Evolutionary conservation across 208 protist species (phyloP), one percentile per base, ranked within the genome.

Genomic region (Trypanosomatidae sp.): DNA sequence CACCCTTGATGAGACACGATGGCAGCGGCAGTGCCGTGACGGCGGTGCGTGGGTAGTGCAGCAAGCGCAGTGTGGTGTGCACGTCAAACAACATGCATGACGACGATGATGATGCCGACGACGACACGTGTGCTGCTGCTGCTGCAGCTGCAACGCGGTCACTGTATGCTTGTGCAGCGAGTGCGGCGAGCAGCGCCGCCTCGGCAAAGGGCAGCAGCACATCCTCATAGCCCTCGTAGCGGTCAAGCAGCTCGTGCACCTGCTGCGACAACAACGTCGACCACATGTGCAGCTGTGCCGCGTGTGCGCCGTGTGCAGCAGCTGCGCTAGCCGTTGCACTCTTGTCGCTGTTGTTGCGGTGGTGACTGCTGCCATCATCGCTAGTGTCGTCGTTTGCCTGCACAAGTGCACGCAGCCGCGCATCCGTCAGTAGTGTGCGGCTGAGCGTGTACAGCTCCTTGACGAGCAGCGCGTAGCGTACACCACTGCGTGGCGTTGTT

Each of bases 191-290:
- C 27, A 89, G 61, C 18, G 80, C 75, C n/a, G 80, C 61, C 54
- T 88, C 68, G 13, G 74, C 70, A 46, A 89, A 77, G 47, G 74
- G 72, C 23, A 93, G 56, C 27, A 70, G 82, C 27, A 85, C 77
- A 50, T 93, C 84, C 44, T 93, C 85, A 62, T 93, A 93, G 30
- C 85, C 85, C 43, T 74, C 74, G 53, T 76, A 88, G 26, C 71
- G 56, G 32, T 60, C 53, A 3, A 93, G 55, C 2, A 93, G 35
- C 37, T 85, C 60, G 26, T 48, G 48, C 13, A 78, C 52, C 53
- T 89, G 62, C 52, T 89, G 73, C 43, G 70, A 86, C 22, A 93
- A 47, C 15, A 93, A 40, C 38, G 75, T 73, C 28, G 70, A 77
- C 80, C 84, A n/a, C n/a, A n/a, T n/a, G n/a, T n/a, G n/a, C n/a